Conservation (phyloP, 768 basidiomycete species). For the Tricholomella constricta region DNA sequence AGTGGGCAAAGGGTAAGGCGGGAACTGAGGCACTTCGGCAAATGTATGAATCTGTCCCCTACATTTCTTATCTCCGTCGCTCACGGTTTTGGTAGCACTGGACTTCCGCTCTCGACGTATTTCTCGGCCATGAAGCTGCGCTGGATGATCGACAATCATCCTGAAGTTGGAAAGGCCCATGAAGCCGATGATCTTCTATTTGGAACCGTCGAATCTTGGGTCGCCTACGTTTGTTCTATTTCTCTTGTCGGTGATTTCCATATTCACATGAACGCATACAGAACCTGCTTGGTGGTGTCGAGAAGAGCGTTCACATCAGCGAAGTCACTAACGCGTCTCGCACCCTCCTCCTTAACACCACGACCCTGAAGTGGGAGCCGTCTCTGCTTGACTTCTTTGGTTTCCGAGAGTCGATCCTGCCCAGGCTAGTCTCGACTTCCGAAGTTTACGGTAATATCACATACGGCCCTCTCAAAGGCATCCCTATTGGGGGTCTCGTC, state of each 20-base stretch:
- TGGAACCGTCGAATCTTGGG: conserved; percentile 97
- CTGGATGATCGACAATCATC: conserved; percentile 93
- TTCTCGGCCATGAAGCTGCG: conserved; percentile 96
- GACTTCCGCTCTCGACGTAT: conserved; percentile 94
- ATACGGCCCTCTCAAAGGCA: conserved; percentile 65
- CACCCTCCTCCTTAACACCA: conserved; percentile 87
- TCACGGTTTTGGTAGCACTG: conserved; percentile 57
- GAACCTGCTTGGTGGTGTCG: conserved; percentile 82
- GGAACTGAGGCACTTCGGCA: conserved; percentile 64
- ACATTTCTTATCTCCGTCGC: background rate
- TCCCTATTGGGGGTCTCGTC: conserved; percentile 88
- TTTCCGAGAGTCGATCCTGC: conserved; percentile 75
- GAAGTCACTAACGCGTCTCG: conserved; percentile 97
- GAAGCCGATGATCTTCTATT: conserved; percentile 81
- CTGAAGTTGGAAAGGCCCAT: conserved; percentile 76
- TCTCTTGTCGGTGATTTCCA: conserved; percentile 4
- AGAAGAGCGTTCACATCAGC: conserved; percentile 75
- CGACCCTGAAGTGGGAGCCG: conserved; percentile 80
- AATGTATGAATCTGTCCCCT: conserved; percentile 53
- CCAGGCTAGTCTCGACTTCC: conserved; percentile 86
- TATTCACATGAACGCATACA: conserved; percentile 28
- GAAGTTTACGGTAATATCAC: conserved; percentile 87
- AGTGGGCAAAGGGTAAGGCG: conserved; percentile 70
- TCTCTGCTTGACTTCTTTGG: conserved; percentile 86
- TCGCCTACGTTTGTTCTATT: conserved; percentile 66